Conservation (phyloP, 1,284 basidiomycete genomes). For the Irpex lacteus region DNA sequence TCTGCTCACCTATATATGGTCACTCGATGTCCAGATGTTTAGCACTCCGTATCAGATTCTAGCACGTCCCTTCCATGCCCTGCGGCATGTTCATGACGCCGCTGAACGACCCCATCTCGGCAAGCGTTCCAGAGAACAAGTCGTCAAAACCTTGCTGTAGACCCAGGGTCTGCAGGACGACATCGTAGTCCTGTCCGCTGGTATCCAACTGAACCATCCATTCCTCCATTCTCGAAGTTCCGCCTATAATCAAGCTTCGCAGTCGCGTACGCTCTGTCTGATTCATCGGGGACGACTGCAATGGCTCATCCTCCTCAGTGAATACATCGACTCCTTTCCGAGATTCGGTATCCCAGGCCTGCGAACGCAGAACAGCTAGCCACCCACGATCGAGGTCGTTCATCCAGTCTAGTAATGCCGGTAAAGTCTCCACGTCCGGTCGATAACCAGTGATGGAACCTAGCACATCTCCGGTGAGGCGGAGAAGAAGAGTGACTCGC, state of each 20-base stretch:
- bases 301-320: conserved; percentile 29
- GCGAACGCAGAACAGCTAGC: conserved; percentile 56
- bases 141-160: conserved; percentile 61
- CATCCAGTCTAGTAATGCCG: conserved; percentile 57
- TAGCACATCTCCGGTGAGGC: conserved; percentile 66
- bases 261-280: conserved; percentile 70
- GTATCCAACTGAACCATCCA: conserved; percentile 48
- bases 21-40: neutral
- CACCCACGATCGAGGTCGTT: conserved; percentile 71
- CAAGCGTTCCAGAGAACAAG: conserved; percentile 55
- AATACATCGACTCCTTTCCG: conserved; percentile 43
- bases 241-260: conserved; percentile 59
- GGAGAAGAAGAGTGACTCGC: conserved; percentile 61
- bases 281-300: conserved; percentile 44
- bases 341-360: conserved; percentile 58
- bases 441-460: conserved; percentile 57
- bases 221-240: conserved; percentile 59
- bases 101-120: conserved; percentile 46
- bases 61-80: conserved; percentile 28
- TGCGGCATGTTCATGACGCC: conserved; percentile 23
- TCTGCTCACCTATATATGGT: too few species aligned
- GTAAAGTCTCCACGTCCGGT: conserved; percentile 39
- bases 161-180: conserved; percentile 43
- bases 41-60: neutral
- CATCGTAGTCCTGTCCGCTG: conserved; percentile 21